Conservation (phyloP, 371 early-diverging fungal species). For the Mucor velutinosus region DNA sequence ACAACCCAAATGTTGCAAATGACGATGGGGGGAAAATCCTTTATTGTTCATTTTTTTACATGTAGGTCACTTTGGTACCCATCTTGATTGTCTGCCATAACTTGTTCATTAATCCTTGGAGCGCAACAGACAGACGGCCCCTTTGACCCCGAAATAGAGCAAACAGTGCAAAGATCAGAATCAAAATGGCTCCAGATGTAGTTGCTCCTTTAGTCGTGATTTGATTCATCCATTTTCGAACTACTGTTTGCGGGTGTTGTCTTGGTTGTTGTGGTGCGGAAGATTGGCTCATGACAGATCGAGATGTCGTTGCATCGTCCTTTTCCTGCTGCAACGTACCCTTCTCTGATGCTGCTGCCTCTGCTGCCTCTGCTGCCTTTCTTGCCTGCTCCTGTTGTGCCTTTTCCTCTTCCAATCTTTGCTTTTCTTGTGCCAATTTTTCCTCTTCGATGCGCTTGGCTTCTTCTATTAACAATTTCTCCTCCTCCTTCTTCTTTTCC, state of each 20-base stretch:
- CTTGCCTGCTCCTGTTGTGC: constrained; percentile 3
- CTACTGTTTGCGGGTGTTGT: neutral
- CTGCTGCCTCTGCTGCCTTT: constrained; percentile 8
- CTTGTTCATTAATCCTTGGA: constrained; percentile 29
- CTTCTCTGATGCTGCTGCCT: constrained; percentile 5
- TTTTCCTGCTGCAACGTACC: constrained; percentile 2
- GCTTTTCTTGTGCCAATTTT: neutral
- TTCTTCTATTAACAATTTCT: constrained; percentile 12
- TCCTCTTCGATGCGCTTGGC: constrained; percentile 12
- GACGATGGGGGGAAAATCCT: neutral
- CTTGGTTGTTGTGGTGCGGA: neutral
- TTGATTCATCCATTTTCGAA: constrained; percentile 34
- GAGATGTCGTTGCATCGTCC: constrained; percentile 1
- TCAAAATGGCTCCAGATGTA: constrained; percentile 23
- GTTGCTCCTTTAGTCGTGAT: constrained; percentile 20
- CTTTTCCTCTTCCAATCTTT: constrained; percentile 6
- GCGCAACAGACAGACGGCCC: constrained; percentile 23
- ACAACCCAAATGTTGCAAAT: neutral
- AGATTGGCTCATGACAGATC: neutral
- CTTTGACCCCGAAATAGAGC: constrained; percentile 32
- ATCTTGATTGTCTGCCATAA: constrained; percentile 46
- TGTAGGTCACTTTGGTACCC: constrained; percentile 52
- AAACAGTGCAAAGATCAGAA: constrained; percentile 34
- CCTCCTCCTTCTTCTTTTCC: constrained; percentile 18
- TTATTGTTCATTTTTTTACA: constrained; percentile 20